Evolutionary conservation across 306 rosid species (phyloP).

Genomic region (Senna siamea): DNA sequence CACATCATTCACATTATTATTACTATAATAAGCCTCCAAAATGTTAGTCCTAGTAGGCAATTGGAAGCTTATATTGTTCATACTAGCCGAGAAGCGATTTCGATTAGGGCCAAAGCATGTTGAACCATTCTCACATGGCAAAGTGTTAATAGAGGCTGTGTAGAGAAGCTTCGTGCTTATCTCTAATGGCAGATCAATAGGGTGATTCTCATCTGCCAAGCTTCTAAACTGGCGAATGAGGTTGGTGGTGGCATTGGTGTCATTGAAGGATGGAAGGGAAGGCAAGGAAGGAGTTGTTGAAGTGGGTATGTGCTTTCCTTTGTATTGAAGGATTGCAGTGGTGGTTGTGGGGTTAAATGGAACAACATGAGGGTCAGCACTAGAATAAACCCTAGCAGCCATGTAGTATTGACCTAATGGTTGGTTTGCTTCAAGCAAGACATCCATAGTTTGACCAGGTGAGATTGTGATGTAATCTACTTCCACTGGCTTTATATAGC

Average conservation of each 20-base stretch:
- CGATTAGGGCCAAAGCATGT: constrained; percentile 41
- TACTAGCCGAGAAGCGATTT: constrained; percentile 50
- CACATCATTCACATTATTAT: not conserved
- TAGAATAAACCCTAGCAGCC: constrained; percentile 61
- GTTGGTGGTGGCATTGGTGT: constrained; percentile 43
- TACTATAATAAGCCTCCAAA: constrained; percentile 51
- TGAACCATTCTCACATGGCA: constrained; percentile 42
- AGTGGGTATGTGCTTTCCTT: not conserved
- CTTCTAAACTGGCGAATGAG: constrained; percentile 42
- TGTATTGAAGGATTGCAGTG: constrained; percentile 54
- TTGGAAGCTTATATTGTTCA: constrained; percentile 67
- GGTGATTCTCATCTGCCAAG: constrained; percentile 41
- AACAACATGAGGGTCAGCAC: not conserved
- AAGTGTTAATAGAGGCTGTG: constrained; percentile 49
- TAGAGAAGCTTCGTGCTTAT: constrained; percentile 34
- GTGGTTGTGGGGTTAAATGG: constrained; percentile 49
- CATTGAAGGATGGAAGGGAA: constrained; percentile 52
- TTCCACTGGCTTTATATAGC: constrained; percentile 55
- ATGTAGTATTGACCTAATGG: constrained; percentile 48
- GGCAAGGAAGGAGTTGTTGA: constrained; percentile 41
- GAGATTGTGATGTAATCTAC: constrained; percentile 51
- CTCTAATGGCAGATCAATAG: constrained; percentile 42
- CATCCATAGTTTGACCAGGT: constrained; percentile 69
- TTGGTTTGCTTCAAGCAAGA: constrained; percentile 51
- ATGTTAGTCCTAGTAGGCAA: constrained; percentile 26